Evolutionary conservation across 1,139 yeast species (phyloP).

Genomic region (Blastobotrys buckinghamii): DNA sequence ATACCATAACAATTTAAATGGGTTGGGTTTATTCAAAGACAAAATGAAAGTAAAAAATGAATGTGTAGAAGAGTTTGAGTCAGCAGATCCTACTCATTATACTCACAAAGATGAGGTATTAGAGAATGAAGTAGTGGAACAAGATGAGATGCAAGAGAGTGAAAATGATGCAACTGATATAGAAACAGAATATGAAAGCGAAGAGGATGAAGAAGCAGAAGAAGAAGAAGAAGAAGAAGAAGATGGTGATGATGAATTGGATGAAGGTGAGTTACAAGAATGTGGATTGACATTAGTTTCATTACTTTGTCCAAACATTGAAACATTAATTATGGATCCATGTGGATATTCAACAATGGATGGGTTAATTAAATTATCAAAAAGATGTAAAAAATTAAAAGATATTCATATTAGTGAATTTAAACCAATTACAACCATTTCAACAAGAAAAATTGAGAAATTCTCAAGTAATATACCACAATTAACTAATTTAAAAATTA

Average conservation of each 20-base stretch:
- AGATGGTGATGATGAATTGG: too few relatives aligned
- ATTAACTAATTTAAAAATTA: neutral
- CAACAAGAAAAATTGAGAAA: neutral
- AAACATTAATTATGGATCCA: neutral
- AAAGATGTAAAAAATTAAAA: neutral
- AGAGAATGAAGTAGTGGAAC: too few relatives aligned
- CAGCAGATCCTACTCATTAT: too few relatives aligned
- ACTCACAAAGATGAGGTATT: too few relatives aligned
- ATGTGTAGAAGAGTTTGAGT: too few relatives aligned
- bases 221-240: neutral
- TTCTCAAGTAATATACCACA: neutral
- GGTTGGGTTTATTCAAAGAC: too few relatives aligned
- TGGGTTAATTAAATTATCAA: neutral
- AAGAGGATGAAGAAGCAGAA: too few relatives aligned
- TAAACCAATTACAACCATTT: neutral
- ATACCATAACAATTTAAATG: too few relatives aligned
- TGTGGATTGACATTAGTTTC: neutral
- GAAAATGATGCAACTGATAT: too few relatives aligned
- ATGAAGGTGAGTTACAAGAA: neutral
- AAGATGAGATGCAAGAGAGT: too few relatives aligned
- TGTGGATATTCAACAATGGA: neutral
- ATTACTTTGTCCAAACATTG: neutral
- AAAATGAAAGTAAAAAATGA: too few relatives aligned
- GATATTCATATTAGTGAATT: neutral
- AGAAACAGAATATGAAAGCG: too few relatives aligned